A percentile compares a stretch with the other conserved stretches of the same genome.
These are phyloP conservation scores for Neonectria sp. DNA, from an alignment of 2,329 filamentous ascomycete species.

Conservation along the genomic window DNA sequence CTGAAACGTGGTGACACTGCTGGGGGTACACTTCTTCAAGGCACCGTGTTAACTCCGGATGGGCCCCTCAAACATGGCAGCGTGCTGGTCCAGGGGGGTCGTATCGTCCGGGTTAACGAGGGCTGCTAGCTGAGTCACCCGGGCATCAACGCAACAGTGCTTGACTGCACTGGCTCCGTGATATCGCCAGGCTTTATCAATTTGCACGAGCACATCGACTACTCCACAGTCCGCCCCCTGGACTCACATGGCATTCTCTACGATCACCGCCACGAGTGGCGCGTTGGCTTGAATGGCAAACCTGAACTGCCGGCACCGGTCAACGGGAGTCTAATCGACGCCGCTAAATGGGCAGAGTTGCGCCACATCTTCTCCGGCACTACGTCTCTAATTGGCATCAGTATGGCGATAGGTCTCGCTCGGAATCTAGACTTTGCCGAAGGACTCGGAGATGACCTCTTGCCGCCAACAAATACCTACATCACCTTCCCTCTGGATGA, in stretches of 20 bases:
- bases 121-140: background rate
- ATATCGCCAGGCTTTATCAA: constrained; percentile 30
- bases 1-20: background rate
- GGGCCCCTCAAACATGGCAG: constrained; percentile 8
- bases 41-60: constrained; percentile 10
- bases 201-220: constrained; percentile 27
- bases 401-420: constrained; percentile 19
- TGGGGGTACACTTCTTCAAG: constrained; percentile 8
- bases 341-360: constrained; percentile 20
- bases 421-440: constrained; percentile 24
- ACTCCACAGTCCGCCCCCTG: constrained; percentile 13
- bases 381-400: constrained; percentile 18
- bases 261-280: constrained; percentile 25
- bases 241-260: constrained; percentile 2
- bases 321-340: constrained; percentile 15
- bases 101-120: background rate
- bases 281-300: constrained; percentile 17
- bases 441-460: constrained; percentile 7
- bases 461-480: background rate
- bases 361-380: constrained; percentile 25
- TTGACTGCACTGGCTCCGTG: constrained; percentile 15
- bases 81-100: background rate
- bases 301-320: background rate
- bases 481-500: constrained; percentile 20
- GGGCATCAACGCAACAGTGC: background rate